Evolutionary conservation across 306 rosid genomes (phyloP), one percentile per base, ranked within the genome.

Genomic region (Trichosanthes cucumerina): DNA sequence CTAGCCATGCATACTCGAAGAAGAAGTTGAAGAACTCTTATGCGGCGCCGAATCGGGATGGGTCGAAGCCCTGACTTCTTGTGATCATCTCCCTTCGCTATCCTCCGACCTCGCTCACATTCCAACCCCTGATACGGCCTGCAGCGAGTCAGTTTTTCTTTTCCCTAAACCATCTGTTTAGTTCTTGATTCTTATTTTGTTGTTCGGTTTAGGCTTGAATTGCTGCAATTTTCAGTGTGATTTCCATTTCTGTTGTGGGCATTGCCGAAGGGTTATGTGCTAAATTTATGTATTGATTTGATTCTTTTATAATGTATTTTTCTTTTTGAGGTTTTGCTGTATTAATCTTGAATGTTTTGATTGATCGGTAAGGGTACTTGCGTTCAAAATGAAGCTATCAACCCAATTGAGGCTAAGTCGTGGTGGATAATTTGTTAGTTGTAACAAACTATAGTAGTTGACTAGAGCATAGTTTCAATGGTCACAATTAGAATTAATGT

Each of bases 31-130:
- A 12, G 87, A 81, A 12, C 41, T 63, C 23, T 74, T 69, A 19
- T 50, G 80, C 2, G 78, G 93, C 21, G 87, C 82, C 4, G 89
- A 87, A 80, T 88, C 93, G 46, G 97, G 97, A 60, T 93, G 98
- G 96, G 94, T 93, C 12, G 89, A 90, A 12, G 93, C 97, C 80
- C 85, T 86, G 41, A 89, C 87, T 18, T 83, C 78, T 0, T 92
- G 96, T 47, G 90, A 87, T 80, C 97, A 94, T 78, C 84, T 94
- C 12, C 41, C 82, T 41, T 82, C 90, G 2, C 84, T 94, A 3
- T 86, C 91, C 0, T 3, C 83, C 1, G 90, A 90, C 86, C 93
- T 94, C 36, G 43, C 77, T 68, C 97, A 90, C 62, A 90, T 94
- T 69, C 97, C 96, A 46, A 31, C 83, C 18, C 96, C 86, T 1